These are phyloP conservation scores for Ceratocystis variospora DNA, from an alignment of 2,329 filamentous ascomycete genomes.

Conservation along the genomic window DNA sequence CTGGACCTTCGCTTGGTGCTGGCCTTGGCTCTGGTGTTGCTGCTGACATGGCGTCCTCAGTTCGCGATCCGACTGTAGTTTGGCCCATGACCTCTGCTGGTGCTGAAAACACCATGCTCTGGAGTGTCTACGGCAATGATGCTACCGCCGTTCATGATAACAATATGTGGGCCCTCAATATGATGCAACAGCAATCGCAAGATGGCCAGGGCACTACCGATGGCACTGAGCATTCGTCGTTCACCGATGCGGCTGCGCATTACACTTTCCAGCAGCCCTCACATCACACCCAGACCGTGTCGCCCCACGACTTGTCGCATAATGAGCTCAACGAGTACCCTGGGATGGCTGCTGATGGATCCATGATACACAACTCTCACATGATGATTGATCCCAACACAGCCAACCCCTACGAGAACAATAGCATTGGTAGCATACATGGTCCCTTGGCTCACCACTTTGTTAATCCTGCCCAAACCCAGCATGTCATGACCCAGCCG, in stretches of 20 bases:
- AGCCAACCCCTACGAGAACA: background rate
- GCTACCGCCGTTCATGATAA: background rate
- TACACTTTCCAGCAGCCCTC: background rate
- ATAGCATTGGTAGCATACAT: background rate
- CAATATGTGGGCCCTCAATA: background rate
- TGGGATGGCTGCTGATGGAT: background rate
- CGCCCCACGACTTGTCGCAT: background rate
- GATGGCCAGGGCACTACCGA: background rate
- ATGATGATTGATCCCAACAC: background rate
- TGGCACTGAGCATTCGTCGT: background rate
- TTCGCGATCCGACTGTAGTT: background rate
- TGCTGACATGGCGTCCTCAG: background rate
- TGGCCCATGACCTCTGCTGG: background rate
- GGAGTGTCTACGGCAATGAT: background rate
- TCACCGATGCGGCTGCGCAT: background rate
- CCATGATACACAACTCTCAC: background rate
- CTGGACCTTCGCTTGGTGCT: background rate
- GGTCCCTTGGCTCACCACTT: background rate
- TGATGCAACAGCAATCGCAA: background rate
- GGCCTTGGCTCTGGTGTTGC: background rate
- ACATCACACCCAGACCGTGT: background rate
- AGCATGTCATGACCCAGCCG: background rate
- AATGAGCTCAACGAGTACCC: background rate
- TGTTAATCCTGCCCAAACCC: background rate
- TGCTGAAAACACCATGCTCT: background rate